Percentiles rank a stretch among this genome's conserved stretches.
Conservation (phyloP, 2,329 filamentous ascomycete species). For the Metarhizium brunneum region DNA sequence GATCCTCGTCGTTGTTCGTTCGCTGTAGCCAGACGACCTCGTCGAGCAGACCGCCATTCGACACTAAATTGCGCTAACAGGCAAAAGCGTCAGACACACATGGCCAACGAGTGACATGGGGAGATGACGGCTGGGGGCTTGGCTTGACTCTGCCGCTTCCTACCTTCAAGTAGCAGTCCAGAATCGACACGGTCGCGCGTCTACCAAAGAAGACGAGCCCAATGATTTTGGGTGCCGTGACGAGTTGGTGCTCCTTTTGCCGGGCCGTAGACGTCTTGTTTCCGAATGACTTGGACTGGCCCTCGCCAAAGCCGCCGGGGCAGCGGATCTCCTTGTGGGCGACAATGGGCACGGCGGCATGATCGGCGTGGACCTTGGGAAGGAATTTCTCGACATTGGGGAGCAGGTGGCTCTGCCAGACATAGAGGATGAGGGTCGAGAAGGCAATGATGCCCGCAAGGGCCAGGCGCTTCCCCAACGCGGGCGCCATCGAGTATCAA, state of each 20-base stretch:
- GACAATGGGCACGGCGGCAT: neutral
- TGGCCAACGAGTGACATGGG: too few species aligned
- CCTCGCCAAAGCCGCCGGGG: neutral
- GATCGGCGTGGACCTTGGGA: neutral
- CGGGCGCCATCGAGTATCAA: neutral
- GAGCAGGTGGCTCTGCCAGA: neutral
- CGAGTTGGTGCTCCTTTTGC: neutral
- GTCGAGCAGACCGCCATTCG: conserved; percentile 33
- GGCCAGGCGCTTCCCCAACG: neutral
- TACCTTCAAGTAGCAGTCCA: conserved; percentile 35
- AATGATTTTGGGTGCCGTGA: conserved; percentile 21
- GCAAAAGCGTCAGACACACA: neutral
- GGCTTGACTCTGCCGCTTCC: conserved; percentile 7
- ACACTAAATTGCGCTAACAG: conserved; percentile 28
- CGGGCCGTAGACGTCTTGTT: neutral
- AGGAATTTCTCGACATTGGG: neutral
- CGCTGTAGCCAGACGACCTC: conserved; percentile 33
- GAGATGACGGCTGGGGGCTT: too few species aligned
- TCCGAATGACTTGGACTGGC: neutral
- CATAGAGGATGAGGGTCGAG: neutral
- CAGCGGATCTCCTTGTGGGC: neutral
- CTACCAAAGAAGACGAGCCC: conserved; percentile 37
- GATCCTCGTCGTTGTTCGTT: conserved; percentile 26
- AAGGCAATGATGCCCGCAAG: neutral
- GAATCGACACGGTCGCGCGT: conserved; percentile 30